Evolutionary conservation across 371 early-diverging fungal species (phyloP).

Genomic region (Syncephalastrum monosporum): DNA sequence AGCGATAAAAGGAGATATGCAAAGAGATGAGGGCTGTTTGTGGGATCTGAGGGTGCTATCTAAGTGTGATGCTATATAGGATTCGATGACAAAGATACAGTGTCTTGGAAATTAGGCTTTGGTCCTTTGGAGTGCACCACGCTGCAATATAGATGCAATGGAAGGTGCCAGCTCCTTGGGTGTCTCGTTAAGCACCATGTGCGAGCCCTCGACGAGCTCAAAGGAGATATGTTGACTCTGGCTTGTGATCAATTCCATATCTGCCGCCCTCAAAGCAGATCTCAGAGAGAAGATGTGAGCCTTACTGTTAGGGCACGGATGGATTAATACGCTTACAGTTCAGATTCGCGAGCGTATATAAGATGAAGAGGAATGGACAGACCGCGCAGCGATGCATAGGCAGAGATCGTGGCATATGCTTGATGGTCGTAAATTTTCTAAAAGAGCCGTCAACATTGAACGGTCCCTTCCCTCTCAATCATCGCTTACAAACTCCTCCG

Average conservation of each 20-base stretch:
- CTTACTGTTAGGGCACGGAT: no score
- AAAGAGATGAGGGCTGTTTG: no score
- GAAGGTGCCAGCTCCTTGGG: slow-evolving; percentile 15
- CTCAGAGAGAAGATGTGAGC: no score
- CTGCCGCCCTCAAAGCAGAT: no score
- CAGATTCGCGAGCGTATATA: slow-evolving; percentile 17
- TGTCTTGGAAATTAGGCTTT: no score
- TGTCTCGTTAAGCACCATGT: slow-evolving; percentile 37
- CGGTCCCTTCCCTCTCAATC: neutral
- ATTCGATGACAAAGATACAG: no score
- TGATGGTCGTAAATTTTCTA: slow-evolving; percentile 24
- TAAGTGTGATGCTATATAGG: no score
- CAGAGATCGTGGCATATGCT: slow-evolving; percentile 11
- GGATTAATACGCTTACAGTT: slow-evolving; percentile 12
- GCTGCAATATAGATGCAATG: no score
- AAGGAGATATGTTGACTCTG: slow-evolving; percentile 16
- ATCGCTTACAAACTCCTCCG: slow-evolving; percentile 41
- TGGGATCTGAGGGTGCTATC: no score
- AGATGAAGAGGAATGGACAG: slow-evolving; percentile 17
- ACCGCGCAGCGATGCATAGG: slow-evolving; percentile 9
- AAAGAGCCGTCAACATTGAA: neutral
- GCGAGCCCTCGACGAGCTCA: slow-evolving; percentile 28
- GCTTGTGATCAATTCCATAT: neutral
- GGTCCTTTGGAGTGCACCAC: no score
- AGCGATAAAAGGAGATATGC: no score